These are phyloP conservation scores for Sisymbrium irio DNA, from an alignment of 345 rosid genomes.

Conservation along the genomic window DNA sequence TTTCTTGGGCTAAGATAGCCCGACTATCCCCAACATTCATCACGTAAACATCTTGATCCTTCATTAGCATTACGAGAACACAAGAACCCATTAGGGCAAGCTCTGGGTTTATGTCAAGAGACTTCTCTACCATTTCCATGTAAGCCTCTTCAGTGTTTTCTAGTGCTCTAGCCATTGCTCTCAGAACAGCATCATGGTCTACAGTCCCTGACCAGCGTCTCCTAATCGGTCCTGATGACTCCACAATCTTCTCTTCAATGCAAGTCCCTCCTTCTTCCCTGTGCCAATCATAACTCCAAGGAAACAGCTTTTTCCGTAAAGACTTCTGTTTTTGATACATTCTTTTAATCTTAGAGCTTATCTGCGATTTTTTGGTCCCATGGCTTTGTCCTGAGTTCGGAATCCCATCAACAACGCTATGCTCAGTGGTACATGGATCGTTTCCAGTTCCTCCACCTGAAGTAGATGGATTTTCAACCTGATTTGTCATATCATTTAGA, in stretches of 20 bases:
- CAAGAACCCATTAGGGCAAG: constrained; percentile 97
- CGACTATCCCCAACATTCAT: constrained; percentile 98
- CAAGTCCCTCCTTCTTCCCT: constrained; percentile 57
- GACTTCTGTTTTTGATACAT: constrained; percentile 84
- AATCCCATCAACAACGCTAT: constrained; percentile 30
- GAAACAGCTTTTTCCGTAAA: constrained; percentile 84
- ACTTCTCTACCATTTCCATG: constrained; percentile 91
- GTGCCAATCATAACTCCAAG: constrained; percentile 98
- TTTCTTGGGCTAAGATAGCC: constrained; percentile 84
- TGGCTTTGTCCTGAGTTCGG: constrained; percentile 50
- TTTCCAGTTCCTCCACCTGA: constrained; percentile 63
- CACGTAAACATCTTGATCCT: constrained; percentile 94
- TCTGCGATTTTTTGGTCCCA: constrained; percentile 48
- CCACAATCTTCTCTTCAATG: constrained; percentile 58
- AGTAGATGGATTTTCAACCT: constrained; percentile 64
- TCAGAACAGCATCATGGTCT: constrained; percentile 76
- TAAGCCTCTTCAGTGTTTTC: constrained; percentile 76
- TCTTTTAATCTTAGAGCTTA: constrained; percentile 63
- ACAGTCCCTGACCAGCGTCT: constrained; percentile 76
- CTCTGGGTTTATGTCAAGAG: constrained; percentile 81
- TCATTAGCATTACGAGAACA: constrained; percentile 93
- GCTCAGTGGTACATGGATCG: constrained; percentile 41
- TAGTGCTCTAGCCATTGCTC: constrained; percentile 81
- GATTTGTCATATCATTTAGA: constrained; percentile 38
- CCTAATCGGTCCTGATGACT: constrained; percentile 69